Conservation (phyloP, 257 asterid genomes). For the Solanum gracilifrons region DNA sequence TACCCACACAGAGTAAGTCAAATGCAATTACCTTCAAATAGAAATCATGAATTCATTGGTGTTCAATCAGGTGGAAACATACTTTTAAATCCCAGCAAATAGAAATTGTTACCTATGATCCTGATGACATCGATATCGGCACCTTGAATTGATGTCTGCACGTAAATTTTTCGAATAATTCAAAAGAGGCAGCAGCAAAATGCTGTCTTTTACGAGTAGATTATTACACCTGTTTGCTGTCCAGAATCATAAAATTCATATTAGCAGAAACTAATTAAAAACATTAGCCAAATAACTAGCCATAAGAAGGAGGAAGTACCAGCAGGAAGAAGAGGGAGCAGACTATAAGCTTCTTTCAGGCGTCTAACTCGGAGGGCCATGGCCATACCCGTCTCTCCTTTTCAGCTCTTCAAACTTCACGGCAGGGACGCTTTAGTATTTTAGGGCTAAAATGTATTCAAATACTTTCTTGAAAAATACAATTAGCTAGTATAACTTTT, state of each 20-base stretch:
- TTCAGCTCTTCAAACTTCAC: not conserved
- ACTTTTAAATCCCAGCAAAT: not conserved
- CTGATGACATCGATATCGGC: constrained; percentile 11
- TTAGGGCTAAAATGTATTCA: too few relatives aligned
- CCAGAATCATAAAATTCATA: not conserved
- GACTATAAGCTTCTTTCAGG: constrained; percentile 10
- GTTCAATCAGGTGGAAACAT: not conserved
- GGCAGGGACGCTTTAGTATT: not conserved
- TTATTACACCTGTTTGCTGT: constrained; percentile 13
- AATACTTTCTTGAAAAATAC: too few relatives aligned
- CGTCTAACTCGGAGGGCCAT: constrained; percentile 39
- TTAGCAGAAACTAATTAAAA: not conserved
- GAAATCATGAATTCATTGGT: not conserved
- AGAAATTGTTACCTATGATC: constrained; percentile 30
- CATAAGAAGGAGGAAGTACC: constrained; percentile 19
- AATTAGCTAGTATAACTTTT: too few relatives aligned
- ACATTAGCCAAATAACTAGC: not conserved
- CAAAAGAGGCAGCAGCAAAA: constrained; percentile 10
- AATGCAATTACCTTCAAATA: not conserved
- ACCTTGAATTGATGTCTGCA: constrained; percentile 2
- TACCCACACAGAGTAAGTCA: not conserved
- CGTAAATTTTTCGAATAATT: constrained; percentile 7
- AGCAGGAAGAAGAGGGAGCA: constrained; percentile 23
- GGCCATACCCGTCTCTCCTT: not conserved
- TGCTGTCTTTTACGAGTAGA: constrained; percentile 12